Evolutionary conservation across 2,329 filamentous ascomycete genomes (phyloP).

Genomic region (Colletotrichum karsti): DNA sequence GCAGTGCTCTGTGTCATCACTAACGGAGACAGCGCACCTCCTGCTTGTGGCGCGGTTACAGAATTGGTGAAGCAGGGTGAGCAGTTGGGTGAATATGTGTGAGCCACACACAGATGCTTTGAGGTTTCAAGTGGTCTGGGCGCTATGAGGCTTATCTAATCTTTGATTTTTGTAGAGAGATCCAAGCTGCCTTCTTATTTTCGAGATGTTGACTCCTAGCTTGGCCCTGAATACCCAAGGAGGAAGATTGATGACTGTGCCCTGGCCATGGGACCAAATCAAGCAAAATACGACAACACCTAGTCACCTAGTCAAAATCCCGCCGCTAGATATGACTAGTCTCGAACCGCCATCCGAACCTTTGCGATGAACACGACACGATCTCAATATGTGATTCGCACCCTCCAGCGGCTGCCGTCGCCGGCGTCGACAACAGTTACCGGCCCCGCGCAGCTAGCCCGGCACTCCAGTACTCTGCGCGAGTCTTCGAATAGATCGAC

Average conservation of each 20-base stretch:
- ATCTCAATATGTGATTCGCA: constrained; percentile 8
- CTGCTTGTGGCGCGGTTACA: constrained; percentile 17
- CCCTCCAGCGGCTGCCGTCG: not conserved
- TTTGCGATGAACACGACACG: constrained; percentile 11
- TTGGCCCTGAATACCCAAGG: not conserved
- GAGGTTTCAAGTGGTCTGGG: not conserved
- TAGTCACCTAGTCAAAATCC: not conserved
- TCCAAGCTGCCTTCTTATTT: not conserved
- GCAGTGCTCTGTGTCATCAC: not conserved
- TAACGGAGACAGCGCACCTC: not conserved
- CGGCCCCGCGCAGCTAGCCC: not conserved
- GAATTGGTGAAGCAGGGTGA: not conserved
- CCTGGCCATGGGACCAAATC: not conserved
- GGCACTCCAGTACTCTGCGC: not conserved
- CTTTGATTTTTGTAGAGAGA: not conserved
- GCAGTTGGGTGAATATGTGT: not conserved
- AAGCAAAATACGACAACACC: not conserved
- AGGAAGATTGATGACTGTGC: not conserved
- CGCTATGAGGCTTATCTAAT: constrained; percentile 5
- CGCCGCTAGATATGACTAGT: constrained; percentile 1
- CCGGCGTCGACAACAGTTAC: not conserved
- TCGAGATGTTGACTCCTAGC: not conserved
- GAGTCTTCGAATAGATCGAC: not conserved
- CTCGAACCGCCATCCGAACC: not conserved
- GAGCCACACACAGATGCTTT: not conserved